These are phyloP conservation scores for Colletotrichum tanaceti DNA, from an alignment of 2,329 filamentous ascomycete genomes.

Conservation along the genomic window DNA sequence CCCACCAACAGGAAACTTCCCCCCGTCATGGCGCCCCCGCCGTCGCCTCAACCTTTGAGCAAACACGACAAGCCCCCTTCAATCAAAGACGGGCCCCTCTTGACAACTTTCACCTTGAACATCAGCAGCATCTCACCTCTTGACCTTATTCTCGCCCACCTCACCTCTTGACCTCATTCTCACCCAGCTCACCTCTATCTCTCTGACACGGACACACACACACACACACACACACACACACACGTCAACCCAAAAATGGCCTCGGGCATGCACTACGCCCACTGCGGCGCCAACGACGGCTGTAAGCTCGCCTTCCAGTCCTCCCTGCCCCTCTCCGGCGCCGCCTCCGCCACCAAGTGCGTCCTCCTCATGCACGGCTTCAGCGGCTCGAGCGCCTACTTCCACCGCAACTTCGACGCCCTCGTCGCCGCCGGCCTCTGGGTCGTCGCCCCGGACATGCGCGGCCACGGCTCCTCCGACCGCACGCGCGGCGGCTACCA, in stretches of 20 bases:
- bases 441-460: conserved; percentile 54
- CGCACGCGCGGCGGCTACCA: conserved; percentile 52
- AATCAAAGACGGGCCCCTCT: neutral
- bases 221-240: neutral
- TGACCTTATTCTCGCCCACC: neutral
- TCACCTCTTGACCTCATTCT: too few species aligned
- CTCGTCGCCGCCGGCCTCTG: conserved; percentile 47
- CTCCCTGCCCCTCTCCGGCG: conserved; percentile 46
- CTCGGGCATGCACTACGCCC: conserved; percentile 48
- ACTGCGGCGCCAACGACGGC: conserved; percentile 48
- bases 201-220: neutral
- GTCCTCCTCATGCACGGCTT: conserved; percentile 56
- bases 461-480: conserved; percentile 53
- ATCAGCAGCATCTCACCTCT: neutral
- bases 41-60: conserved; percentile 12
- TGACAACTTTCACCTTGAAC: neutral
- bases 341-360: conserved; percentile 40
- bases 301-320: conserved; percentile 51
- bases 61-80: conserved; percentile 4
- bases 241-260: conserved; percentile 9
- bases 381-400: conserved; percentile 55
- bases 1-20: conserved; percentile 33
- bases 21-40: conserved; percentile 30
- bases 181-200: too few species aligned
- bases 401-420: conserved; percentile 49